Conservation (phyloP, 768 basidiomycete species). For the Lactarius psammicola region DNA sequence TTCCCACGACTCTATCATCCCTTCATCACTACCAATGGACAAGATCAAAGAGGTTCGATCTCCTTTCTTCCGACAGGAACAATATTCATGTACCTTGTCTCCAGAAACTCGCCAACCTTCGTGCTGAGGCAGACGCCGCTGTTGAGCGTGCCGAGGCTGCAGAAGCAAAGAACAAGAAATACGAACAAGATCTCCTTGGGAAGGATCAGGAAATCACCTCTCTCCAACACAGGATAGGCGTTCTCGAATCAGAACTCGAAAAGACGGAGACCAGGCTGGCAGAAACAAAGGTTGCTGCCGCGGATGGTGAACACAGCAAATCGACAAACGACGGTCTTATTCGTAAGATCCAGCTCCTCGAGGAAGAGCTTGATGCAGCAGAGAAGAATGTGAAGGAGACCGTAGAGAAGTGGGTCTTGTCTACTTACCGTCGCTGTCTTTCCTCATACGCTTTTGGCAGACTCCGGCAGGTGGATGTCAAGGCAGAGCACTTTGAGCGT, state of each 20-base stretch:
- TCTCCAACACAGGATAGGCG: conserved; percentile 64
- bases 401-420: conserved; percentile 82
- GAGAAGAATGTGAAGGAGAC: conserved; percentile 98
- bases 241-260: conserved; percentile 67
- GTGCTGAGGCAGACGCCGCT: conserved; percentile 81
- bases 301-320: conserved; percentile 69
- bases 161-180: conserved; percentile 78
- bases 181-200: conserved; percentile 68
- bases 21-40: conserved; percentile 39
- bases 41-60: conserved; percentile 46
- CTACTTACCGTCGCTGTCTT: neutral
- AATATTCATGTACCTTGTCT: neutral
- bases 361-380: conserved; percentile 92
- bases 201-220: conserved; percentile 88
- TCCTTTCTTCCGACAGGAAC: neutral
- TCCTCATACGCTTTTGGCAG: conserved; percentile 41
- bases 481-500: conserved; percentile 97
- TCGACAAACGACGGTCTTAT: conserved; percentile 67
- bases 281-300: conserved; percentile 60
- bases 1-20: conserved; percentile 21
- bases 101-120: conserved; percentile 76
- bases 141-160: conserved; percentile 82
- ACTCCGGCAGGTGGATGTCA: conserved; percentile 94
- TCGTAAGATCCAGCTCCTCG: conserved; percentile 87
- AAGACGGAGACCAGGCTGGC: conserved; percentile 63